Base-by-base conservation (phyloP, 2,329 filamentous ascomycete species). In the Colletotrichum lindemuthianum region DNA sequence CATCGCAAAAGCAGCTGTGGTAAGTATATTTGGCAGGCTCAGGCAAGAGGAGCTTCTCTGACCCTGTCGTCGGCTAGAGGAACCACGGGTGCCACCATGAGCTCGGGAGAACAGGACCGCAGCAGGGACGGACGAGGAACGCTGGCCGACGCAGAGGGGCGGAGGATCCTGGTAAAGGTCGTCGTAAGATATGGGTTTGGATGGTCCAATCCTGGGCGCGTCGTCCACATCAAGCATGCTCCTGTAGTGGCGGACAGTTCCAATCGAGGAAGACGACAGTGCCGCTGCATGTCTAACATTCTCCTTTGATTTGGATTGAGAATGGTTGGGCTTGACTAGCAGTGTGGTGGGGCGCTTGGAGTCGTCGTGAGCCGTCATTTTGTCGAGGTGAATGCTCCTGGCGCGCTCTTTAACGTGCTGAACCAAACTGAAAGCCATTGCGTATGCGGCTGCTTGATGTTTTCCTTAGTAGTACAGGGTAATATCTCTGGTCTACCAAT, bases 201-300 rank as follows among this genome's bases (percentile, higher is more conserved):
- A 73, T 5, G 79, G 76, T 8, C 74, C 77, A 32, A 86, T 75
- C 63, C 69, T 82, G 11, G 83, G 82, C 2, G 81, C 78, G 34
- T 79, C 78, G 48, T 84, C 83, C 15, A 86, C 75, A 49, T 84
- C 80, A 16, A 86, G 76, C 84, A 87, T 84, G 72, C 84, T 87
- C 64, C 81, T 79, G 68, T 81, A 84, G 47, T 77, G 76, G 7
- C 68, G 76, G 40, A 72, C 60, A 5, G 69, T 70, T 52, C 56
- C 55, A 16, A 69, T 60, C 2, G 67, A 47, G 40, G 56, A 58
- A 8, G 68, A 53, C 3, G 68, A 37, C 10, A 48, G 15, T 51
- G 39, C 37, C 16, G 64, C 60, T 15, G 56, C 54, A 11, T 55
- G 45, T 7, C 48, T 37, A 12, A 40, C 8, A 32, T 67, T 69